Evolutionary conservation across 768 basidiomycete genomes (phyloP).

Genomic region (Lactarius akahatsu): DNA sequence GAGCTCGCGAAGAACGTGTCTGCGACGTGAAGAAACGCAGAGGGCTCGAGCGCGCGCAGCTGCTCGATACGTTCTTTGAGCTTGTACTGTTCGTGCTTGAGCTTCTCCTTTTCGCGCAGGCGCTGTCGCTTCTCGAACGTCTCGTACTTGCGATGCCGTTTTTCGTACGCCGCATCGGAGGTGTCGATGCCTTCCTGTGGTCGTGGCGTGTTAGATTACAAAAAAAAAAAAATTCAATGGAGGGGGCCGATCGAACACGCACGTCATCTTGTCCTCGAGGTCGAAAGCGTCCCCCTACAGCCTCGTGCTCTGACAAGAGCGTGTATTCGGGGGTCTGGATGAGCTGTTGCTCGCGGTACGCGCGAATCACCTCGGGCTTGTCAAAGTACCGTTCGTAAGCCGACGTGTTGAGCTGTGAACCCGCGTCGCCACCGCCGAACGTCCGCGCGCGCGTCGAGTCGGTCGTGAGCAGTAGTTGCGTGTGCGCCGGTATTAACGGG

Average conservation of each 20-base stretch:
- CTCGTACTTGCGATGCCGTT: slow-evolving; percentile 84
- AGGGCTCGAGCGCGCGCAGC: slow-evolving; percentile 67
- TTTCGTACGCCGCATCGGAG: slow-evolving; percentile 77
- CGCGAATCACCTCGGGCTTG: slow-evolving; percentile 69
- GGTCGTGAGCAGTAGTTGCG: slow-evolving; percentile 73
- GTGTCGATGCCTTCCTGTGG: slow-evolving; percentile 60
- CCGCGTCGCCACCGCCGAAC: slow-evolving; percentile 39
- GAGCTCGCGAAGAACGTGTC: slow-evolving; percentile 49
- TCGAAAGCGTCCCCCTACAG: slow-evolving; percentile 67
- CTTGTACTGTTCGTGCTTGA: slow-evolving; percentile 90
- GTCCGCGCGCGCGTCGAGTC: slow-evolving; percentile 52
- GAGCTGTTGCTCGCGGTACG: slow-evolving; percentile 62
- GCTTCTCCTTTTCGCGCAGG: slow-evolving; percentile 85
- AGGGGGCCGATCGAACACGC: slow-evolving; percentile 35
- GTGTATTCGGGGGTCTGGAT: slow-evolving; percentile 80
- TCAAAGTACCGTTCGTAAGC: slow-evolving; percentile 76
- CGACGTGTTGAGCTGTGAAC: slow-evolving; percentile 50
- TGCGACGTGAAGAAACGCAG: slow-evolving; percentile 65
- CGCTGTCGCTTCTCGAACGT: slow-evolving; percentile 83
- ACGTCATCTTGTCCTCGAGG: slow-evolving; percentile 71
- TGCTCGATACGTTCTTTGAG: slow-evolving; percentile 88
- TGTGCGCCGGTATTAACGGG: slow-evolving; percentile 63
- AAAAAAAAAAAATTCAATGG: slow-evolving; percentile 15
- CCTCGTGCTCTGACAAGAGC: slow-evolving; percentile 47
- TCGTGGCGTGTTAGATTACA: slow-evolving; percentile 18